Conservation (phyloP, 306 rosid genomes). For the Vigna unguiculata region DNA sequence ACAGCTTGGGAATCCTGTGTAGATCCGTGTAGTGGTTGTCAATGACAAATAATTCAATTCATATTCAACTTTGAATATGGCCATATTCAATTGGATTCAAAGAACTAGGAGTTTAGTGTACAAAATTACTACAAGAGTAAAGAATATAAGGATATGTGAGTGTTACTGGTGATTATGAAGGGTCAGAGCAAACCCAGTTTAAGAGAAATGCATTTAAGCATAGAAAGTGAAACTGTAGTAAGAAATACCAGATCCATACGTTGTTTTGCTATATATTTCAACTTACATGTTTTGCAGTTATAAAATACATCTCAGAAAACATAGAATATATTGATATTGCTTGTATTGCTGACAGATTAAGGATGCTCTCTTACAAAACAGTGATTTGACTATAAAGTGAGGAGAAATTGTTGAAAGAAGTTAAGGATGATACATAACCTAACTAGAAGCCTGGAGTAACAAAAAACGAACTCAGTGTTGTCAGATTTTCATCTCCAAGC, state of each 20-base stretch:
- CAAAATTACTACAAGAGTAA: slow-evolving; percentile 9
- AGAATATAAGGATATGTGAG: slow-evolving; percentile 44
- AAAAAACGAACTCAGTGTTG: slow-evolving; percentile 38
- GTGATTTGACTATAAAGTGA: slow-evolving; percentile 41
- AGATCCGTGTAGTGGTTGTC: slow-evolving; percentile 41
- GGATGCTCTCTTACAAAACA: slow-evolving; percentile 42
- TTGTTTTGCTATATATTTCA: slow-evolving; percentile 52
- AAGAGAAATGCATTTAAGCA: slow-evolving; percentile 11
- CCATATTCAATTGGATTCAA: slow-evolving; percentile 40
- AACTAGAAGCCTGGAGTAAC: slow-evolving; percentile 39
- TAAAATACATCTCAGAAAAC: slow-evolving; percentile 13
- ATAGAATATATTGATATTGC: slow-evolving; percentile 34
- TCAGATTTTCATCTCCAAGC: slow-evolving; percentile 76
- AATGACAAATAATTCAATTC: slow-evolving; percentile 40
- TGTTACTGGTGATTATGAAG: slow-evolving; percentile 28
- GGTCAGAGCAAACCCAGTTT: neutral
- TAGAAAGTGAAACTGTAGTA: slow-evolving; percentile 27
- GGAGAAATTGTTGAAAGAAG: slow-evolving; percentile 9
- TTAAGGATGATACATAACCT: slow-evolving; percentile 39
- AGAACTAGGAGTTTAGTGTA: slow-evolving; percentile 26
- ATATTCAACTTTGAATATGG: slow-evolving; percentile 36
- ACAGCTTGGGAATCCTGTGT: slow-evolving; percentile 32
- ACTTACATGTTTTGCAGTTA: slow-evolving; percentile 22
- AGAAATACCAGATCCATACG: slow-evolving; percentile 48
- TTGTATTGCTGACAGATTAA: slow-evolving; percentile 25